Percentiles rank a stretch among this genome's conserved stretches.
These are phyloP conservation scores for Podochytrium sp. DNA, from an alignment of 192 early-diverging fungal genomes.

Conservation along the genomic window DNA sequence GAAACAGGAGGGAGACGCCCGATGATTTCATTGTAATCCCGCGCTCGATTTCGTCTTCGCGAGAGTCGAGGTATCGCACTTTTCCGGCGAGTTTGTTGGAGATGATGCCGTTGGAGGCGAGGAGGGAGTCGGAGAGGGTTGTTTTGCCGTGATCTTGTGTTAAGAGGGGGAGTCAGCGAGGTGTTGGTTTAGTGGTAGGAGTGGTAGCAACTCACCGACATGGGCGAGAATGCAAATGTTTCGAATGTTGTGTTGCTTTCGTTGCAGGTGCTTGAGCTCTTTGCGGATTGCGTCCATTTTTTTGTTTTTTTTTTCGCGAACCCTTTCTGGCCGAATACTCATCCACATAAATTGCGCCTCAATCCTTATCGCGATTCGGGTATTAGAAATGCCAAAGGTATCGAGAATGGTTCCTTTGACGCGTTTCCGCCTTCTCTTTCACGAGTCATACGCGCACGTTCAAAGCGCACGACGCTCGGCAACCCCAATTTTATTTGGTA, in stretches of 20 bases:
- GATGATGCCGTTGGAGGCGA: constrained; percentile 99
- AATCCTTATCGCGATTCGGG: no score
- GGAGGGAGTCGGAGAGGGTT: constrained; percentile 90
- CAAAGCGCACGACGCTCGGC: no score
- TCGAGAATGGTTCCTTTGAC: no score
- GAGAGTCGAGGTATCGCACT: constrained; percentile 91
- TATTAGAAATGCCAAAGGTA: no score
- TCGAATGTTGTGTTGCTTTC: constrained; percentile 57
- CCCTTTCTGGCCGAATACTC: not conserved
- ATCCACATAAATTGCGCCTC: no score
- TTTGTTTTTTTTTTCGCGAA: not conserved
- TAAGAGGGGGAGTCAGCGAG: not conserved
- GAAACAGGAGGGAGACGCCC: constrained; percentile 93
- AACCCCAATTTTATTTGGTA: no score
- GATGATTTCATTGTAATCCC: constrained; percentile 99
- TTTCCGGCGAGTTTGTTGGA: constrained; percentile 93
- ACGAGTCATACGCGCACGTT: no score
- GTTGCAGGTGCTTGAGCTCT: constrained; percentile 3
- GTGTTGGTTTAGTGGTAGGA: not conserved
- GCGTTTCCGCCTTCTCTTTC: no score
- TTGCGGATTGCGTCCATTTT: constrained; percentile 15
- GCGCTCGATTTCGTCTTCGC: constrained; percentile 97
- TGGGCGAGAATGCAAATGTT: constrained; percentile 99
- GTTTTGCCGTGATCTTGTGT: constrained; percentile 71
- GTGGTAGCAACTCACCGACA: constrained; percentile 82